Evolutionary conservation across 768 basidiomycete species (phyloP).

Genomic region (Neoboletus subvelutipes): DNA sequence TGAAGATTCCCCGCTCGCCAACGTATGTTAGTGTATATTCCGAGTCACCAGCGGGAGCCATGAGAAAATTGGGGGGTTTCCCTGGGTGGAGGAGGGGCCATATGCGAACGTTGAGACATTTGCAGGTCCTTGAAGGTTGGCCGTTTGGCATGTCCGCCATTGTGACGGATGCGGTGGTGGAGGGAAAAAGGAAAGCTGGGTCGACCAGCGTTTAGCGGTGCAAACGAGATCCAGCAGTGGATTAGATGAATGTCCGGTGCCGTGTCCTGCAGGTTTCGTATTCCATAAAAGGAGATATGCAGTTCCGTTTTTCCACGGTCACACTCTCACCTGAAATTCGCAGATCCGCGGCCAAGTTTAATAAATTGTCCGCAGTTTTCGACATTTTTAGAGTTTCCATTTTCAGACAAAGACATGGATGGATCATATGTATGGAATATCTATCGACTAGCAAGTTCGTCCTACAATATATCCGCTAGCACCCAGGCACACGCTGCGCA

Average conservation of each 20-base stretch:
- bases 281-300: slow-evolving; percentile 26
- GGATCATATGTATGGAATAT: neutral
- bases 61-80: slow-evolving; percentile 39
- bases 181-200: slow-evolving; percentile 18
- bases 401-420: neutral
- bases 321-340: slow-evolving; percentile 4
- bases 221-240: slow-evolving; percentile 21
- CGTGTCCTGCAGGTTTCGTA: slow-evolving; percentile 28
- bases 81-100: slow-evolving; percentile 30
- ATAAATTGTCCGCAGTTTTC: slow-evolving; percentile 8
- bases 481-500: slow-evolving; percentile 2
- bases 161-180: slow-evolving; percentile 14
- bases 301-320: slow-evolving; percentile 20
- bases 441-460: neutral
- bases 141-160: slow-evolving; percentile 27
- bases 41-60: slow-evolving; percentile 23
- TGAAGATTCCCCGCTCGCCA: slow-evolving; percentile 61
- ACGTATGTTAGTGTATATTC: slow-evolving; percentile 59
- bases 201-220: slow-evolving; percentile 28
- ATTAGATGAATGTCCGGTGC: slow-evolving; percentile 37
- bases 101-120: slow-evolving; percentile 71
- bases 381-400: slow-evolving; percentile 9
- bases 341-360: slow-evolving; percentile 1
- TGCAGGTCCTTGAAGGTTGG: slow-evolving; percentile 50
- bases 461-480: neutral